Evolutionary conservation across 768 basidiomycete genomes (phyloP).

Genomic region (Udeniomyces megalosporus): DNA sequence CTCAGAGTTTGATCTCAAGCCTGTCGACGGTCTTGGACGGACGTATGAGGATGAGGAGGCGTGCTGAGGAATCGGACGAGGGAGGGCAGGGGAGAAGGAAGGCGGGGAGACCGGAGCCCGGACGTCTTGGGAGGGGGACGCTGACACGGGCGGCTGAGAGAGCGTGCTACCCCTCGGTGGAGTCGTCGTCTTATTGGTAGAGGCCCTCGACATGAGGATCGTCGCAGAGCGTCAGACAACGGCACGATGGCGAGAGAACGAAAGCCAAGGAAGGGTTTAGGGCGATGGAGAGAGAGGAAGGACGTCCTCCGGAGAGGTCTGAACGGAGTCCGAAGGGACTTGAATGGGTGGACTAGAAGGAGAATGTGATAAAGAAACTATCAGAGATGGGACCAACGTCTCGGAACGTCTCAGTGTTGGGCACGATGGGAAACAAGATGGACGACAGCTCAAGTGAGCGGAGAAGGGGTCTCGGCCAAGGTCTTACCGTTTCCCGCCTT

Average conservation of each 20-base stretch:
- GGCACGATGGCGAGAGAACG: not conserved
- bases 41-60: not conserved
- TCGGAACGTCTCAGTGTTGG: too few relatives aligned
- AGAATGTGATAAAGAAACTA: not conserved
- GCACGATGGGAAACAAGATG: too few relatives aligned
- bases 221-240: not conserved
- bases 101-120: not conserved
- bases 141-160: too few relatives aligned
- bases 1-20: not conserved
- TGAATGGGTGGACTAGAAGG: not conserved
- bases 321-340: not conserved
- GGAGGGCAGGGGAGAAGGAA: not conserved
- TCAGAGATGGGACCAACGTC: too few relatives aligned
- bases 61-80: slow-evolving; percentile 11
- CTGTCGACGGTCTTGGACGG: not conserved
- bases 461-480: too few relatives aligned
- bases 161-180: too few relatives aligned
- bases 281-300: not conserved
- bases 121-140: not conserved
- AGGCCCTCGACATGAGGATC: too few relatives aligned
- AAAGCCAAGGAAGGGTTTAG: not conserved
- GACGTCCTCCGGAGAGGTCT: not conserved
- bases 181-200: too few relatives aligned
- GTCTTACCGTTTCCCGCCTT: too few relatives aligned
- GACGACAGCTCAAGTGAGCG: too few relatives aligned